phyloP scores from a whole-genome alignment of 1,284 basidiomycete genomes.

The Trametes polyzona region DNA sequence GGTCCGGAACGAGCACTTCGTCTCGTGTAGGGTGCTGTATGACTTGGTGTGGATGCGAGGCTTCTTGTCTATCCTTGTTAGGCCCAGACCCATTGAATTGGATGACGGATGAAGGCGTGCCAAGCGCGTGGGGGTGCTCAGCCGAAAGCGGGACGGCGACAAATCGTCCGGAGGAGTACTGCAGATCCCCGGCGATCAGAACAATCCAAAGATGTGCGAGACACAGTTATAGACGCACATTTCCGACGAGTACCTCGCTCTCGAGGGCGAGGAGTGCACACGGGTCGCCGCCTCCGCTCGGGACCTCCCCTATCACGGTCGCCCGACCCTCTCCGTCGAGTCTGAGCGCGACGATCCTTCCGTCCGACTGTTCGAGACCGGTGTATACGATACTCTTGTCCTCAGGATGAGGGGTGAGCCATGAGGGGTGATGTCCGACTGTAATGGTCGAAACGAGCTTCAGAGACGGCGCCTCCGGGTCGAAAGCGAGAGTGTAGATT shows the following conservation, averaged over 20 bases:
- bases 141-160: constrained; percentile 53
- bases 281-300: constrained; percentile 63
- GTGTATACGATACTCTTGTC: constrained; percentile 57
- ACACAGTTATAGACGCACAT: constrained; percentile 52
- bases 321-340: constrained; percentile 50
- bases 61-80: constrained; percentile 60
- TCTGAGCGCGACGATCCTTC: constrained; percentile 58
- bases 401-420: constrained; percentile 63
- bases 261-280: constrained; percentile 57
- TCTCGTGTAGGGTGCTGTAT: constrained; percentile 44
- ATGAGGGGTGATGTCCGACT: constrained; percentile 70
- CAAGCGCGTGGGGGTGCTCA: constrained; percentile 46
- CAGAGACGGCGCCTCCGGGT: constrained; percentile 43
- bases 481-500: constrained; percentile 53
- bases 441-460: constrained; percentile 46
- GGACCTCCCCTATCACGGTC: constrained; percentile 45
- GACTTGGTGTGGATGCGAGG: constrained; percentile 73
- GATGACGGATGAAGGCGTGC: neutral
- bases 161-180: constrained; percentile 69
- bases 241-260: constrained; percentile 61
- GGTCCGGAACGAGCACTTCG: constrained; percentile 71
- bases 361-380: constrained; percentile 61
- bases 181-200: neutral
- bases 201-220: neutral
- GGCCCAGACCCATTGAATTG: constrained; percentile 56